Evolutionary conservation across 2,329 filamentous ascomycete species (phyloP), one percentile per base, ranked within the genome.

Genomic region (Cercospora sesami): DNA sequence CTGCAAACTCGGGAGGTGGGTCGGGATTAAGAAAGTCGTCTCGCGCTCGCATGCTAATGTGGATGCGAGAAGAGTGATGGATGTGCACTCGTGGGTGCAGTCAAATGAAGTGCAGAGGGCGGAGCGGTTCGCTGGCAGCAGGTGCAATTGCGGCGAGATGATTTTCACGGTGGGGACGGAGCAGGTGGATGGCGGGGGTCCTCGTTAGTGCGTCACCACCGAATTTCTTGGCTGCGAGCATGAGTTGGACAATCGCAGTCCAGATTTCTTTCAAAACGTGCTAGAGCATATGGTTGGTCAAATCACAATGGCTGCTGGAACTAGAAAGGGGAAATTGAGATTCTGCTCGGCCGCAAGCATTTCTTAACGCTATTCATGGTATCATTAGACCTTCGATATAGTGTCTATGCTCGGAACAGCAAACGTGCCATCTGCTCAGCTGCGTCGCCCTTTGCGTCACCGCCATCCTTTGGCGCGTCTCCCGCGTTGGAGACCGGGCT

Each of bases 401-500:
- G 36, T 23, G 1, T 16, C 31, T 61, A 65, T 14, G 64, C 60
- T 23, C 60, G 36, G 23, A 66, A 68, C 1, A 70, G 61, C 68
- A 71, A 61, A 9, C 63, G 63, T 4, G 51, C 63, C 26, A 63
- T 63, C 60, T 68, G 39, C 62, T 68, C 64, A 26, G 63, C 69
- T 45, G 63, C 70, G 42, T 68, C 66, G 4, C 65, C 69, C 18
- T 39, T 62, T 30, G 51, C 53, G 9, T 64, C 31, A n/a, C 33
- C 62, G 30, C 64, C 48, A 5, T 62, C 61, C 33, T 58, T 60
- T 6, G 70, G 66, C 28, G 51, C 55, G 45, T 66, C 68, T 61
- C 68, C 68, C 26, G 65, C 65, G 23, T 73, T 72, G 0, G 65
- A 69, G 1, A 81, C 85, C 69, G 75, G 75, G 59, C 72, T 74